Conservation (phyloP, 2,329 filamentous ascomycete genomes). For the Diaporthe eres region DNA sequence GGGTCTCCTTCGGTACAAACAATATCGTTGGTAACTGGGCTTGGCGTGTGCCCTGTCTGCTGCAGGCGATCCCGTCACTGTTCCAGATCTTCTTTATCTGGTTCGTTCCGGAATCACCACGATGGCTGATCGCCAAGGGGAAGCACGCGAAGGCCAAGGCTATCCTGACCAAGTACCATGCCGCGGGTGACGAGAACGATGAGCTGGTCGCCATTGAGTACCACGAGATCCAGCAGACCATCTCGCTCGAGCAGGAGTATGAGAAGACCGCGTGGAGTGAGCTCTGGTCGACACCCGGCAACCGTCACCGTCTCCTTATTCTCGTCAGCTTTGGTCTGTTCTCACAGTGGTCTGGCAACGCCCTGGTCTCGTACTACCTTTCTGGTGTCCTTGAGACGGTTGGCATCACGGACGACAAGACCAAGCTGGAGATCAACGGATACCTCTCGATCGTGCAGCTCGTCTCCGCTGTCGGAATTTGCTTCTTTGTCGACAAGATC, state of each 20-base stretch:
- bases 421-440: slow-evolving; percentile 49
- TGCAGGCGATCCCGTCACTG: slow-evolving; percentile 51
- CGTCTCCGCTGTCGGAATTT: slow-evolving; percentile 45
- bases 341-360: slow-evolving; percentile 71
- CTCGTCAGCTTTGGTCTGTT: slow-evolving; percentile 68
- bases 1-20: slow-evolving; percentile 45
- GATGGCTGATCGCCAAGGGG: slow-evolving; percentile 76
- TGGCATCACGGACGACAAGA: slow-evolving; percentile 51
- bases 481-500: slow-evolving; percentile 47
- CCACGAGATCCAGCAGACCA: slow-evolving; percentile 59
- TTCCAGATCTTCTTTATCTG: slow-evolving; percentile 77
- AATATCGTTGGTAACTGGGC: slow-evolving; percentile 34
- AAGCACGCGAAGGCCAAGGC: slow-evolving; percentile 49
- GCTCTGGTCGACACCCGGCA: slow-evolving; percentile 64
- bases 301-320: slow-evolving; percentile 68
- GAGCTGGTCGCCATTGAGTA: slow-evolving; percentile 58
- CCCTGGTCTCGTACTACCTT: slow-evolving; percentile 59
- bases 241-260: slow-evolving; percentile 60
- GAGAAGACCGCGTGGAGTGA: slow-evolving; percentile 60
- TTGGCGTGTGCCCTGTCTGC: slow-evolving; percentile 40
- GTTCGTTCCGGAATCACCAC: slow-evolving; percentile 77
- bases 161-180: slow-evolving; percentile 51
- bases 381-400: slow-evolving; percentile 52
- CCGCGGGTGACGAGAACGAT: slow-evolving; percentile 53
- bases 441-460: slow-evolving; percentile 46